These are phyloP conservation scores for Phascolomyces articulosus DNA, from an alignment of 371 early-diverging fungal genomes.

Conservation along the genomic window DNA sequence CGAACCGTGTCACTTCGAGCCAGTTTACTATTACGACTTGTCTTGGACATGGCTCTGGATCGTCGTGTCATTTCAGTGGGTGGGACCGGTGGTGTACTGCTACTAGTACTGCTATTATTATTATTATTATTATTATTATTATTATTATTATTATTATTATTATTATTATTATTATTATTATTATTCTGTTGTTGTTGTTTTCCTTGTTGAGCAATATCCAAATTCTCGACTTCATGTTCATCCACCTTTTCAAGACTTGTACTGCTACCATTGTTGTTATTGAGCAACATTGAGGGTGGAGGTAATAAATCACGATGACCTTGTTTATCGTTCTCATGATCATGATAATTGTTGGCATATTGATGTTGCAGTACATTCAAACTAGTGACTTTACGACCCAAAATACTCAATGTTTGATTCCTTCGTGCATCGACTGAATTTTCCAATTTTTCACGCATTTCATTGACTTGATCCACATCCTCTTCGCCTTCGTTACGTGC, in stretches of 20 bases:
- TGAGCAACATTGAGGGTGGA: background rate
- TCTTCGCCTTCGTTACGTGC: background rate
- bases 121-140: background rate
- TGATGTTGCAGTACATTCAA: conserved; percentile 40
- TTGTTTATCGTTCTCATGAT: background rate
- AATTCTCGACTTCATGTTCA: conserved; percentile 7
- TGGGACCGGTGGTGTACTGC: background rate
- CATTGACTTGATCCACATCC: conserved; percentile 16
- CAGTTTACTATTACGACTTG: background rate
- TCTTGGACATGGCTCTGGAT: background rate
- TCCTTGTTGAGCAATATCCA: conserved; percentile 4
- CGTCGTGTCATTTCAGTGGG: background rate
- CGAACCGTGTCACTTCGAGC: background rate
- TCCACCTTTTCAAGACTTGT: conserved; percentile 1
- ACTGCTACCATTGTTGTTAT: background rate
- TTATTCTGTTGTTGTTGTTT: background rate
- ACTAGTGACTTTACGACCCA: conserved; percentile 42
- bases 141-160: background rate
- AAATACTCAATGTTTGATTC: conserved; percentile 36
- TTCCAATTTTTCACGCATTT: conserved; percentile 23
- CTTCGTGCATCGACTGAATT: conserved; percentile 25
- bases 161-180: background rate
- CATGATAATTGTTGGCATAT: background rate
- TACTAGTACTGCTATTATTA: background rate
- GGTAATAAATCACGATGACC: no score